Evolutionary conservation across 768 basidiomycete species (phyloP).

Genomic region (Cystobasidium onofrii): DNA sequence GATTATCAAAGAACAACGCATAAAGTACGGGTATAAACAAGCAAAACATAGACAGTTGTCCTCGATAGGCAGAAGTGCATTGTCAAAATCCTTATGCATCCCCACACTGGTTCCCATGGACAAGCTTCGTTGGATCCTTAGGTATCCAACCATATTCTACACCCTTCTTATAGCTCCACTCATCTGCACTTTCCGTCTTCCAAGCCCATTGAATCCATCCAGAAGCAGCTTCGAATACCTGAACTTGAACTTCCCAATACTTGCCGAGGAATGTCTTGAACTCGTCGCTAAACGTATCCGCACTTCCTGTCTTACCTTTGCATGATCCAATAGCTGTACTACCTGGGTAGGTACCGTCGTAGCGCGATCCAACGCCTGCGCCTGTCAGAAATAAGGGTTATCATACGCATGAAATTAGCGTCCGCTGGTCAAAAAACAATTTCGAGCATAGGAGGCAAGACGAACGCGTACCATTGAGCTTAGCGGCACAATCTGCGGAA

Average conservation of each 20-base stretch:
- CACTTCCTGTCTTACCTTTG: slow-evolving; percentile 56
- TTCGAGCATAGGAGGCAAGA: background rate
- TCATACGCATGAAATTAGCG: background rate
- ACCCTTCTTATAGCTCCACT: slow-evolving; percentile 83
- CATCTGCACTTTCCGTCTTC: slow-evolving; percentile 59
- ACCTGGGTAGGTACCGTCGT: slow-evolving; percentile 45
- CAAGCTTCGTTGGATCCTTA: slow-evolving; percentile 50
- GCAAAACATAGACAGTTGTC: too few species aligned
- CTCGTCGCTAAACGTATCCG: slow-evolving; percentile 60
- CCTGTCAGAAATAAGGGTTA: slow-evolving; percentile 39
- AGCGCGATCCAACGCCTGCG: slow-evolving; percentile 44
- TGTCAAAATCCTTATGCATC: background rate
- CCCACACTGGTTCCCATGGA: slow-evolving; percentile 60
- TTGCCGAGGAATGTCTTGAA: slow-evolving; percentile 77
- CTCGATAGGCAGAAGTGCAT: too few species aligned
- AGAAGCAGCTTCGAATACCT: slow-evolving; percentile 44
- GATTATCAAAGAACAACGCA: too few species aligned
- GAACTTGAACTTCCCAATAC: slow-evolving; percentile 71
- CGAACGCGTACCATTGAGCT: slow-evolving; percentile 26
- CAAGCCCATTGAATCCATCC: slow-evolving; percentile 44
- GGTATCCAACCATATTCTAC: slow-evolving; percentile 77
- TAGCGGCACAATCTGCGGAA: slow-evolving; percentile 43
- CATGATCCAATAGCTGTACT: slow-evolving; percentile 41
- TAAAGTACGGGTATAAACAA: too few species aligned
- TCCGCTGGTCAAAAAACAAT: background rate